phyloP scores from a whole-genome alignment of 1,139 yeast genomes.

The Saccharomycopsis phalli region DNA sequence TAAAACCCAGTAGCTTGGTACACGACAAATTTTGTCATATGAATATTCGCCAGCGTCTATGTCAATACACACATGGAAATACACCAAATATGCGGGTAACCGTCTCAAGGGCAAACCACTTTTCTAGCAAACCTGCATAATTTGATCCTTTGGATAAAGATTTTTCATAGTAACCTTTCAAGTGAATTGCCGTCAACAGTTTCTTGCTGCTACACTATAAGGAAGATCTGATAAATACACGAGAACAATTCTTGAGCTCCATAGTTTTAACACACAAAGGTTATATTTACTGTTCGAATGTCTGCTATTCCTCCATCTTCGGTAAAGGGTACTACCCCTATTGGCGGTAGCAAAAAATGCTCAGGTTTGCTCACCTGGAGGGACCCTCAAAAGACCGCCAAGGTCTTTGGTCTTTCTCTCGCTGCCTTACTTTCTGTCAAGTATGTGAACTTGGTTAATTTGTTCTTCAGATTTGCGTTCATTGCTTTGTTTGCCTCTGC shows the following conservation, averaged over 20 bases:
- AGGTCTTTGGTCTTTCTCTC: conserved; percentile 60
- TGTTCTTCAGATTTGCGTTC: conserved; percentile 44
- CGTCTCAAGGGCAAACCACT: not conserved
- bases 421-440: conserved; percentile 54
- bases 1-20: no score
- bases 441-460: conserved; percentile 59
- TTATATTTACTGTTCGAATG: not conserved
- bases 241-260: no score
- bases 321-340: conserved; percentile 3
- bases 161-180: not conserved
- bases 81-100: conserved; percentile 1
- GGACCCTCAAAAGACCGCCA: conserved; percentile 71
- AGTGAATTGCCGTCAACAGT: no score
- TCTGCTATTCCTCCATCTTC: conserved; percentile 10
- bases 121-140: not conserved
- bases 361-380: conserved; percentile 61
- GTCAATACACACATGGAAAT: no score
- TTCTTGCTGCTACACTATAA: no score
- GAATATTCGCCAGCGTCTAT: no score
- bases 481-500: conserved; percentile 43
- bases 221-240: no score
- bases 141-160: not conserved
- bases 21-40: no score
- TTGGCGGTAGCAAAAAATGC: not conserved
- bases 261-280: no score